A percentile compares a stretch with the other conserved stretches of the same genome.
Conservation (phyloP, 1,284 basidiomycete species). For the Fomes fomentarius region DNA sequence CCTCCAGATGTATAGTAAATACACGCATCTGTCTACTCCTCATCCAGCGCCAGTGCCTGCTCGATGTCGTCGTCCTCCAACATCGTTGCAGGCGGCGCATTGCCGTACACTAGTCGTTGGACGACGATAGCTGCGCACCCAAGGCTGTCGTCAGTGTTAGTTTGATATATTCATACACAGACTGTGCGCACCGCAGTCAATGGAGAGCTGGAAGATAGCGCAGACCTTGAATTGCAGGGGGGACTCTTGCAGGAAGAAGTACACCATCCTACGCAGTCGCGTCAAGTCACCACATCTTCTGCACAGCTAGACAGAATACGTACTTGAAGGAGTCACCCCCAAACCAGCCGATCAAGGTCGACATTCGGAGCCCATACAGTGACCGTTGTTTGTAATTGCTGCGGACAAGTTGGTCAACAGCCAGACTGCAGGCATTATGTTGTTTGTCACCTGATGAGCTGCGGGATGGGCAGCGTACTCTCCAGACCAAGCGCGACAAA, state of each 20-base stretch:
- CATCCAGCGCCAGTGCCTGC: conserved; percentile 64
- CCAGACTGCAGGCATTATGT: conserved; percentile 24
- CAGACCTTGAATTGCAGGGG: conserved; percentile 82
- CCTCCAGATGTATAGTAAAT: background rate
- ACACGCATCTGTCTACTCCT: conserved; percentile 43
- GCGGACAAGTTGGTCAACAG: background rate
- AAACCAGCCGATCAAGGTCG: conserved; percentile 81
- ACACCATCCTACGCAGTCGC: conserved; percentile 56
- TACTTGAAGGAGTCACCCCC: conserved; percentile 86
- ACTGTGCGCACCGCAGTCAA: conserved; percentile 65
- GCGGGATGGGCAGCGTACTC: conserved; percentile 82
- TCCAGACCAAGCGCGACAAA: conserved; percentile 81
- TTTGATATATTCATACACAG: no score
- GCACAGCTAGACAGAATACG: conserved; percentile 28
- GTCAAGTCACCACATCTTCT: background rate
- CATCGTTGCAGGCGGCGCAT: conserved; percentile 53
- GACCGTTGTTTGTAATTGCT: conserved; percentile 80
- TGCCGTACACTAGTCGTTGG: conserved; percentile 75
- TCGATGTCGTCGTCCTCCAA: conserved; percentile 71
- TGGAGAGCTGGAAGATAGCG: conserved; percentile 78
- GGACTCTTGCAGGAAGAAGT: conserved; percentile 74
- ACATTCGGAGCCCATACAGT: conserved; percentile 82
- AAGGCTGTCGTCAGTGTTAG: background rate
- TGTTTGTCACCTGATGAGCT: conserved; percentile 75
- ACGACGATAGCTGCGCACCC: conserved; percentile 59